A percentile compares a stretch with the other conserved stretches of the same genome.
Conservation (phyloP, 192 early-diverging fungal species). For the Linnemannia elongata region DNA sequence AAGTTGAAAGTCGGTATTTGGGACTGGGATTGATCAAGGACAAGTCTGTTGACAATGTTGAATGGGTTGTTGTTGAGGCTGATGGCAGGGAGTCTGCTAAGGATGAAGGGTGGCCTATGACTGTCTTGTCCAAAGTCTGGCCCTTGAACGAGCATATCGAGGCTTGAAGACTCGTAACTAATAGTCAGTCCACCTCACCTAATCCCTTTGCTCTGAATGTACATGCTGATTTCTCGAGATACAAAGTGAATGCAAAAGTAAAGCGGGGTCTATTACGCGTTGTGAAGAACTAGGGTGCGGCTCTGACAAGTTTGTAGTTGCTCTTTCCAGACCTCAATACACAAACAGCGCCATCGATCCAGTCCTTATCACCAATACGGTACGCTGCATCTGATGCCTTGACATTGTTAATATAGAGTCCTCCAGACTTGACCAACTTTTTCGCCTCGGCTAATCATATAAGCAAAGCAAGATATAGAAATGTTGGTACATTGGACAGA, state of each 20-base stretch:
- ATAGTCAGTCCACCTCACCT: not conserved
- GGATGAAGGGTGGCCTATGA: slow-evolving; percentile 44
- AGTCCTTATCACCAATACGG: slow-evolving; percentile 60
- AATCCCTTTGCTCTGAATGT: slow-evolving; percentile 14
- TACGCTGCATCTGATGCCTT: slow-evolving; percentile 62
- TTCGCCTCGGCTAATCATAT: slow-evolving; percentile 75
- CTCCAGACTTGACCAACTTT: slow-evolving; percentile 82
- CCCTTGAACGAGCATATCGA: slow-evolving; percentile 11
- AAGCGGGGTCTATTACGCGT: not conserved
- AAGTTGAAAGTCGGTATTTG: not conserved
- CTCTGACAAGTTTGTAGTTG: slow-evolving; percentile 75
- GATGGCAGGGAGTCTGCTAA: slow-evolving; percentile 22
- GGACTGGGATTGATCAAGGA: slow-evolving; percentile 1
- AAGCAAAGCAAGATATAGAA: not conserved
- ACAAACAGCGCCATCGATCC: slow-evolving; percentile 77
- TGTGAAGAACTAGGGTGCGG: slow-evolving; percentile 1
- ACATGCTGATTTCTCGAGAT: not conserved
- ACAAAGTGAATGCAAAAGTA: not conserved
- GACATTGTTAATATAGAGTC: slow-evolving; percentile 84
- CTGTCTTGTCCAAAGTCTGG: slow-evolving; percentile 19
- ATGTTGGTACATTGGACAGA: not conserved
- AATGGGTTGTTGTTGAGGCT: slow-evolving; percentile 32
- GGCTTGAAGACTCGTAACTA: not conserved
- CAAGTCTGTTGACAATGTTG: slow-evolving; percentile 19
- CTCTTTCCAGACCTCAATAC: slow-evolving; percentile 85